Conservation (phyloP, 1,284 basidiomycete genomes). For the Paramarasmius palmivorus region DNA sequence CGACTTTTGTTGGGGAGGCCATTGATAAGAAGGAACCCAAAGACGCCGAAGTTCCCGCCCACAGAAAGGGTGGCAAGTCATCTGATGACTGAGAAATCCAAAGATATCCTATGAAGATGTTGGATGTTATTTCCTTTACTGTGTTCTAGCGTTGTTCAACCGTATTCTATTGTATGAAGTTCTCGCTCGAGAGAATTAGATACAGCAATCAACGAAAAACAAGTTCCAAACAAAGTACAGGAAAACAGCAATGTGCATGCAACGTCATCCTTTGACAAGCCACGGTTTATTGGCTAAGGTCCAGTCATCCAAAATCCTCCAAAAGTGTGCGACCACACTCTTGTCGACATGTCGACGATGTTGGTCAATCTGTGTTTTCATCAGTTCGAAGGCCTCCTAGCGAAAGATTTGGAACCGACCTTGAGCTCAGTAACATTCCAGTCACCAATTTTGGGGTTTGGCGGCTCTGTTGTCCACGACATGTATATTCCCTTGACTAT, state of each 20-base stretch:
- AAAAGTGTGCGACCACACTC: conserved; percentile 92
- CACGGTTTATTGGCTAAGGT: conserved; percentile 78
- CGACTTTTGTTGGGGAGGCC: conserved; percentile 57
- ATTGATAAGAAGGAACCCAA: conserved; percentile 53
- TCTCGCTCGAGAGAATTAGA: too few species aligned
- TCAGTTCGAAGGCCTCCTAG: neutral
- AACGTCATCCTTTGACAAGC: conserved; percentile 49
- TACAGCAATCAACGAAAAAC: too few species aligned
- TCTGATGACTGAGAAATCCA: conserved; percentile 1
- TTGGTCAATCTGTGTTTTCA: conserved; percentile 68
- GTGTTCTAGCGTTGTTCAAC: too few species aligned
- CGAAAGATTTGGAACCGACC: conserved; percentile 42
- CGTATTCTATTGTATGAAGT: too few species aligned
- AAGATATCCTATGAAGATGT: too few species aligned
- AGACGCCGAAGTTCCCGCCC: conserved; percentile 52
- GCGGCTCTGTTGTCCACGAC: conserved; percentile 89
- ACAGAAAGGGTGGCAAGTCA: conserved; percentile 29
- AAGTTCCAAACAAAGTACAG: too few species aligned
- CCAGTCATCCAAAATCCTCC: conserved; percentile 90
- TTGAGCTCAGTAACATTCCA: conserved; percentile 97
- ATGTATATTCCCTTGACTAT: conserved; percentile 92
- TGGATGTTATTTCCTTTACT: too few species aligned
- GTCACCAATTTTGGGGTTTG: conserved; percentile 86
- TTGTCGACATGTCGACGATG: conserved; percentile 93
- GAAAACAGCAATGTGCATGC: too few species aligned